These are phyloP conservation scores for Mycena vitilis DNA, from an alignment of 768 basidiomycete species.

Conservation along the genomic window DNA sequence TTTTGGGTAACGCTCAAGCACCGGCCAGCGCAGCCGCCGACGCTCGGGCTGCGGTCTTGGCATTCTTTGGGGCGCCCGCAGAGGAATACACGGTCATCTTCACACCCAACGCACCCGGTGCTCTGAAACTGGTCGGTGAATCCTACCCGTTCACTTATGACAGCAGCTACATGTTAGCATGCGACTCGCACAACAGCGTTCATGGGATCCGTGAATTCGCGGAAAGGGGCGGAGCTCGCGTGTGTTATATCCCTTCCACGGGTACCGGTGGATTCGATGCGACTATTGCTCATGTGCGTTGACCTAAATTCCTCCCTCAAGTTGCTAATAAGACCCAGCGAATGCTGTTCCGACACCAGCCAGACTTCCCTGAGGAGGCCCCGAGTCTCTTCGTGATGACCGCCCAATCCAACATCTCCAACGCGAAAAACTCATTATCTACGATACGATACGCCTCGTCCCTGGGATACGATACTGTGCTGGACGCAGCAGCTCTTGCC, in stretches of 20 bases:
- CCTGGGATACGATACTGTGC: slow-evolving; percentile 76
- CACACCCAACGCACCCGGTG: slow-evolving; percentile 81
- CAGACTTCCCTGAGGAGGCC: slow-evolving; percentile 53
- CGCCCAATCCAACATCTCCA: slow-evolving; percentile 85
- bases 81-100: slow-evolving; percentile 82
- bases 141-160: slow-evolving; percentile 73
- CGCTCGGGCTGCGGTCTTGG: slow-evolving; percentile 76
- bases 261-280: slow-evolving; percentile 72
- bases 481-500: slow-evolving; percentile 86
- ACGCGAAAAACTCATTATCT: slow-evolving; percentile 74
- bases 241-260: slow-evolving; percentile 73
- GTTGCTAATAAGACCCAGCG: too few species aligned
- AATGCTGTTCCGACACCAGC: slow-evolving; percentile 60
- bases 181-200: slow-evolving; percentile 87
- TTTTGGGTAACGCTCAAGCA: slow-evolving; percentile 88
- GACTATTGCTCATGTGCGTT: slow-evolving; percentile 66
- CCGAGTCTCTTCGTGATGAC: slow-evolving; percentile 80
- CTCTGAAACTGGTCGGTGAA: slow-evolving; percentile 86
- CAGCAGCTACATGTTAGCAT: slow-evolving; percentile 72
- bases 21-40: slow-evolving; percentile 81
- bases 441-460: slow-evolving; percentile 70
- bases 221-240: slow-evolving; percentile 58
- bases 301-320: neutral
- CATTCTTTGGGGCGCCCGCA: slow-evolving; percentile 79
- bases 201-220: slow-evolving; percentile 86